Conservation (phyloP, 2,329 filamentous ascomycete genomes). For the Fusarium cyanostomum region DNA sequence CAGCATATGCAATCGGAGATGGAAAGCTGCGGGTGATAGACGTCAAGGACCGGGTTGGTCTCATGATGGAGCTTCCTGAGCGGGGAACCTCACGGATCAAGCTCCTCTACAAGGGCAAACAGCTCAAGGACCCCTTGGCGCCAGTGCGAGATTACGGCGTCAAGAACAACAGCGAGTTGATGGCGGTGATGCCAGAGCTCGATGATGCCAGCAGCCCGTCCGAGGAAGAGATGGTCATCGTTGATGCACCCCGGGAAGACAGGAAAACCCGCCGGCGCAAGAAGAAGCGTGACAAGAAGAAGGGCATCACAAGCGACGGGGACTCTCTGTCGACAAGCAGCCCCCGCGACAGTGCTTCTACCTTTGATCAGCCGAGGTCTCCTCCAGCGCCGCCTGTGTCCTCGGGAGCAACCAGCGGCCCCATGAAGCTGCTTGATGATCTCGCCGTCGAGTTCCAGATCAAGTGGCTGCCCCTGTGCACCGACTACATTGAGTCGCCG, state of each 20-base stretch:
- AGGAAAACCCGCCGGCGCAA: constrained; percentile 53
- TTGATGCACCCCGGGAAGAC: constrained; percentile 52
- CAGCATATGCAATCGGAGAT: constrained; percentile 78
- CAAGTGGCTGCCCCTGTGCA: constrained; percentile 72
- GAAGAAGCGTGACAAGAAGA: constrained; percentile 53
- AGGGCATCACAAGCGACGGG: constrained; percentile 45
- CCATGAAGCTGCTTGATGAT: constrained; percentile 69
- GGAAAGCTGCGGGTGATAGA: constrained; percentile 74
- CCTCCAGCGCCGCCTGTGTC: constrained; percentile 32
- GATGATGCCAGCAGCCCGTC: constrained; percentile 50
- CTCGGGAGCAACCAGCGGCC: constrained; percentile 48
- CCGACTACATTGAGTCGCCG: constrained; percentile 68
- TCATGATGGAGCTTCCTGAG: constrained; percentile 71
- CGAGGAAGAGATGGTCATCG: constrained; percentile 56
- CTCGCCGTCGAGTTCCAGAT: constrained; percentile 71
- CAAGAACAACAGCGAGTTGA: constrained; percentile 68
- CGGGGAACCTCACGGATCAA: constrained; percentile 64
- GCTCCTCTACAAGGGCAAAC: constrained; percentile 77
- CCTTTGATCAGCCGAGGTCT: constrained; percentile 46
- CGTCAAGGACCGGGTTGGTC: constrained; percentile 72
- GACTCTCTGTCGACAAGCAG: constrained; percentile 53
- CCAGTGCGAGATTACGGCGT: constrained; percentile 69
- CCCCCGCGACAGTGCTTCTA: constrained; percentile 56
- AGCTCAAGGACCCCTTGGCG: constrained; percentile 71
- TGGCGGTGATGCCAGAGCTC: constrained; percentile 57